Evolutionary conservation across 164 flowering plant genomes (phyloP).

Genomic region (Saururus chinensis): DNA sequence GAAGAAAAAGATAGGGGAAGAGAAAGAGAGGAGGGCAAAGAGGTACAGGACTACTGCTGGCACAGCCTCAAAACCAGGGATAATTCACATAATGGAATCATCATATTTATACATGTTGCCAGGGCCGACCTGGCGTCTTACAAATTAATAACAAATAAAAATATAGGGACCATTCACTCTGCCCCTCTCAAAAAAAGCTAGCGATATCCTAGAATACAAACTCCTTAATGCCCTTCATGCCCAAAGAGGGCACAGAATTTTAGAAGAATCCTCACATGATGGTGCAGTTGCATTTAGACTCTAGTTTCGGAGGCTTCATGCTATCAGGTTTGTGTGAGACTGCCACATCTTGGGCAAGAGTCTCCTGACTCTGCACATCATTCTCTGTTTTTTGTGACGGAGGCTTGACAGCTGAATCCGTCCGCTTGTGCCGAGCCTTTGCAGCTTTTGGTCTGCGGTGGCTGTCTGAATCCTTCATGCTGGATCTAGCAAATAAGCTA

Average conservation of each 20-base stretch:
- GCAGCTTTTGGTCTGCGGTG: constrained; percentile 44
- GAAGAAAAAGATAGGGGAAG: too few species aligned
- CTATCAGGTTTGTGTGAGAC: constrained; percentile 17
- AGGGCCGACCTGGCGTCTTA: constrained; percentile 21
- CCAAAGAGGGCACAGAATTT: not conserved
- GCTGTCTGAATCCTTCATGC: constrained; percentile 29
- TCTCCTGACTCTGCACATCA: not conserved
- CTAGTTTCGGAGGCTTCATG: constrained; percentile 64
- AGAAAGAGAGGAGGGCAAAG: too few species aligned
- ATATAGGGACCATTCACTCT: constrained; percentile 18
- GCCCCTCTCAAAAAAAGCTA: constrained; percentile 9
- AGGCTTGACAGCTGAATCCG: constrained; percentile 33
- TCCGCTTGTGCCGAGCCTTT: constrained; percentile 37
- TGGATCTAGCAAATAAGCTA: constrained; percentile 39
- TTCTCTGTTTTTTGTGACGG: constrained; percentile 8
- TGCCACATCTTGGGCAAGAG: constrained; percentile 13
- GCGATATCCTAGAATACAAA: constrained; percentile 33
- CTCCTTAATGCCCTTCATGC: not conserved
- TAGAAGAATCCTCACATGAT: constrained; percentile 46
- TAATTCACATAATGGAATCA: not conserved
- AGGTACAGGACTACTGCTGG: too few species aligned
- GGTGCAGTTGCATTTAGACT: constrained; percentile 81
- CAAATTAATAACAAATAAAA: constrained; percentile 27
- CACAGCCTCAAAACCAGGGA: not conserved
- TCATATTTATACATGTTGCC: not conserved